Conservation (phyloP, 495 filamentous ascomycete genomes). For the Tuber aestivum region DNA sequence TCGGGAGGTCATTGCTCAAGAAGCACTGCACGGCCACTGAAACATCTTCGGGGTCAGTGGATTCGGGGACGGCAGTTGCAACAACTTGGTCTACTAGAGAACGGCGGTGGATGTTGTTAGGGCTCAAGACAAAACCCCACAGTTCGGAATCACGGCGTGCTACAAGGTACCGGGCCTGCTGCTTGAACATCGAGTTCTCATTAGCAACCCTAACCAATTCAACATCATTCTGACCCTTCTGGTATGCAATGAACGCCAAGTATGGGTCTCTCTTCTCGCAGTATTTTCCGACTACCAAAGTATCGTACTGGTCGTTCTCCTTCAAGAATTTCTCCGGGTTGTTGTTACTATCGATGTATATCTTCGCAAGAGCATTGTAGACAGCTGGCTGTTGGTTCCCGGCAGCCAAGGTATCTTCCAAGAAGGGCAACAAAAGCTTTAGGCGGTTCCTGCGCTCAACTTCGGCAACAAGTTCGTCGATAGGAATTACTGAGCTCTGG, state of each 20-base stretch:
- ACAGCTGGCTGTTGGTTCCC: slow-evolving; percentile 98
- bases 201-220: slow-evolving; percentile 97
- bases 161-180: slow-evolving; percentile 90
- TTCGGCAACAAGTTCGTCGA: slow-evolving; percentile 91
- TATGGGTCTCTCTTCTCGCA: slow-evolving; percentile 99
- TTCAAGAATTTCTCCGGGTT: slow-evolving; percentile 97
- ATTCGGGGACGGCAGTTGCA: slow-evolving; percentile 91
- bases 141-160: slow-evolving; percentile 85
- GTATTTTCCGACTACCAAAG: slow-evolving; percentile 90
- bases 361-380: slow-evolving; percentile 97
- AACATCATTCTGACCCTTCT: slow-evolving; percentile 94
- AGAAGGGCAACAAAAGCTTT: slow-evolving; percentile 92
- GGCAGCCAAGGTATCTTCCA: slow-evolving; percentile 80
- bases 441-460: slow-evolving; percentile 93
- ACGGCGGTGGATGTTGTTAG: slow-evolving; percentile 88
- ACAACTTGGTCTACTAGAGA: slow-evolving; percentile 95
- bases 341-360: slow-evolving; percentile 99
- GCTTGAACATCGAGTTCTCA: slow-evolving; percentile 98
- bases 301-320: slow-evolving; percentile 96
- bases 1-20: slow-evolving; percentile 79
- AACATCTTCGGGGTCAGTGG: slow-evolving; percentile 88
- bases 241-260: slow-evolving; percentile 88
- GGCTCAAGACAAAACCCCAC: slow-evolving; percentile 89
- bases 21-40: slow-evolving; percentile 92
- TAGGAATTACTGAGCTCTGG: slow-evolving; percentile 76